phyloP scores from a whole-genome alignment of 768 basidiomycete genomes.

The Pleurotus citrinopileatus region DNA sequence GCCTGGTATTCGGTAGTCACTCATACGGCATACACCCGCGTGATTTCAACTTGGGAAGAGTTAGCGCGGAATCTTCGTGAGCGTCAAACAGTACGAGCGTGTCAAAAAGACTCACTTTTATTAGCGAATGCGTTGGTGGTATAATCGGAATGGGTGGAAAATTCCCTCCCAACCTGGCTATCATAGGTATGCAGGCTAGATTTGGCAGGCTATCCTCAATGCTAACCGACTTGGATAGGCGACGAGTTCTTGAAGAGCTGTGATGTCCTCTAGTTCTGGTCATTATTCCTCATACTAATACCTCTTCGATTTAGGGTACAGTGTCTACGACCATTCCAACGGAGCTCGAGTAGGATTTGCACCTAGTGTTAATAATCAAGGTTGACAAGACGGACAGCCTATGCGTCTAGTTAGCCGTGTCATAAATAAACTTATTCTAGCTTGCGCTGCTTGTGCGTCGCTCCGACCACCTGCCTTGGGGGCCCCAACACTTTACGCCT shows the following conservation, averaged over 20 bases:
- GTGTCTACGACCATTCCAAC: conserved; percentile 57
- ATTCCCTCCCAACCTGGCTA: conserved; percentile 51
- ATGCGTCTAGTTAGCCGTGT: no score
- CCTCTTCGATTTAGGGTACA: conserved; percentile 43
- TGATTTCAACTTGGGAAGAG: conserved; percentile 57
- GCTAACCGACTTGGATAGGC: conserved; percentile 25
- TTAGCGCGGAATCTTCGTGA: conserved; percentile 22
- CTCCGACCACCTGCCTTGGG: conserved; percentile 15
- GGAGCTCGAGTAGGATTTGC: conserved; percentile 56
- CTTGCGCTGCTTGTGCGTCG: conserved; percentile 10
- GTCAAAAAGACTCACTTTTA: neutral
- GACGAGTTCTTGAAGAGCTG: conserved; percentile 69
- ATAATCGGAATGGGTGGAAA: conserved; percentile 43
- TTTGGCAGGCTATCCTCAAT: neutral
- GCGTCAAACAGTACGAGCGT: neutral
- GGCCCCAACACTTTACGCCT: conserved; percentile 42
- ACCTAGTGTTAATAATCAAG: conserved; percentile 47
- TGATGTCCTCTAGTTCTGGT: conserved; percentile 22
- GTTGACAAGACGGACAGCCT: conserved; percentile 4
- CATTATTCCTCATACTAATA: neutral
- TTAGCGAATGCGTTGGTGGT: conserved; percentile 54
- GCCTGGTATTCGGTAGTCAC: conserved; percentile 42
- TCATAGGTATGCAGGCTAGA: conserved; percentile 43
- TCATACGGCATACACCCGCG: conserved; percentile 36
- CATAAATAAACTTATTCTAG: neutral